Base-by-base conservation (phyloP, 257 asterid genomes). In the Henckelia pumila region DNA sequence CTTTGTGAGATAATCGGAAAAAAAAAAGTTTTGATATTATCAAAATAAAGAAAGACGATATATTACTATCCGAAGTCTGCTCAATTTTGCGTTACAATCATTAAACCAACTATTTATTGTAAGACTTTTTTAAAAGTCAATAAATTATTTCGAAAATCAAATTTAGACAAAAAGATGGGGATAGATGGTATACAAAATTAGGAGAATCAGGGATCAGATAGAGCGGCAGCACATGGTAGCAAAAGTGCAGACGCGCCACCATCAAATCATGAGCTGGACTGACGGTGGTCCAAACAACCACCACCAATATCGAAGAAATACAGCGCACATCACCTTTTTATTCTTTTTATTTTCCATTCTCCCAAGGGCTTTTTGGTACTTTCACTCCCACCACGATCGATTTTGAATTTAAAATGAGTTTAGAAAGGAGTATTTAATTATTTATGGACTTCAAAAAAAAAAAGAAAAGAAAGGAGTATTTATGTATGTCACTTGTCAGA, bases 221-320 rank as follows among this genome's bases (percentile, higher is more conserved):
- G 50, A 14, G 23, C 58, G 68, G 73, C 35, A 20, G 83, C 79
- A 58, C 82, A 75, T 70, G 80, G 59, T 7, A 73, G 35, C 13
- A 56, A 61, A 59, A 67, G 69, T 64, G 79, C 5, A 64, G 81
- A 66, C 73, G 82, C 72, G 64, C 79, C 77, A 47, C 55, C 20
- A 16, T 47, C 55, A 47, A 14, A 5, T 47, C 55, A 47, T 47
- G 20, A 47, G 21, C 55, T 47, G 55, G 21, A 16, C 3, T 47
- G 55, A 47, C 55, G 55, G 55, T 47, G 55, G 55, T 17, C 55
- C 55, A 44, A 44, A 16, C 20, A 14, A 14, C 53, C 53, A 44
- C 20, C 19, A 16, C 20, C 55, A 47, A 47, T 47, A 47, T 47
- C 21, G 4, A 47, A 40, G n/a, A 47, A 30, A 16, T 4, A 47